phyloP scores from a whole-genome alignment of 169 alveolate genomes.

The Eimeria necatrix region DNA sequence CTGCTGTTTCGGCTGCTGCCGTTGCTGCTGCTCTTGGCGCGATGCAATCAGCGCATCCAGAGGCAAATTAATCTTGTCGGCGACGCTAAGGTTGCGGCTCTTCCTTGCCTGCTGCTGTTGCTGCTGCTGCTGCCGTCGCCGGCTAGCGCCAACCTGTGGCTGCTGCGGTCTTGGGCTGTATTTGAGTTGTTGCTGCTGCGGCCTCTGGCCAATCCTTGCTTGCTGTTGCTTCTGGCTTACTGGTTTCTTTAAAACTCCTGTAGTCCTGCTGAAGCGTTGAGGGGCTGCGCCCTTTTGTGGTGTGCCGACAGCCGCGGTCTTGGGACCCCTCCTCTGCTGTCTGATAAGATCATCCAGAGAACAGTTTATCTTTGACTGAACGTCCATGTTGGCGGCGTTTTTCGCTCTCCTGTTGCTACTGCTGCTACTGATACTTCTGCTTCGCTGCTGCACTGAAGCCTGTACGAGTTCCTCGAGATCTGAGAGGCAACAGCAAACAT shows the following conservation, averaged over 20 bases:
- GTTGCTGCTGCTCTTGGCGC: slow-evolving; percentile 34
- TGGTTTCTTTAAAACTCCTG: slow-evolving; percentile 1
- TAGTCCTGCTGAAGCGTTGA: slow-evolving; percentile 41
- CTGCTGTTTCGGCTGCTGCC: slow-evolving; percentile 9
- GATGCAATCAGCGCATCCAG: slow-evolving; percentile 51
- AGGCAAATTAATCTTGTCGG: slow-evolving; percentile 37
- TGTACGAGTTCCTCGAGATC: slow-evolving; percentile 3
- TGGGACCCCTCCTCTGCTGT: slow-evolving; percentile 60
- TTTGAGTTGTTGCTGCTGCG: slow-evolving; percentile 58
- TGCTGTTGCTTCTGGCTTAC: slow-evolving; percentile 51
- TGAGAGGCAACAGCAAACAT: slow-evolving; percentile 48
- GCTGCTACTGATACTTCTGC: slow-evolving; percentile 37
- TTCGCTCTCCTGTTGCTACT: not conserved
- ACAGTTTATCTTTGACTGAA: slow-evolving; percentile 74
- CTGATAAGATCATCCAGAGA: slow-evolving; percentile 78
- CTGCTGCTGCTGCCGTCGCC: slow-evolving; percentile 10
- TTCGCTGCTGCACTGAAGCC: slow-evolving; percentile 24
- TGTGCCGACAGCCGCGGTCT: not conserved
- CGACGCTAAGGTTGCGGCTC: not conserved
- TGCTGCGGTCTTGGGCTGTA: not conserved
- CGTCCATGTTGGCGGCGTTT: slow-evolving; percentile 27
- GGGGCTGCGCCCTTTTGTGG: slow-evolving; percentile 68
- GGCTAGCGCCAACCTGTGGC: slow-evolving; percentile 38
- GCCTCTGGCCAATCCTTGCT: slow-evolving; percentile 1
- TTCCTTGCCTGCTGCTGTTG: slow-evolving; percentile 42